phyloP scores from a whole-genome alignment of 352 stramenopile species.

The Pythium rishiriense region DNA sequence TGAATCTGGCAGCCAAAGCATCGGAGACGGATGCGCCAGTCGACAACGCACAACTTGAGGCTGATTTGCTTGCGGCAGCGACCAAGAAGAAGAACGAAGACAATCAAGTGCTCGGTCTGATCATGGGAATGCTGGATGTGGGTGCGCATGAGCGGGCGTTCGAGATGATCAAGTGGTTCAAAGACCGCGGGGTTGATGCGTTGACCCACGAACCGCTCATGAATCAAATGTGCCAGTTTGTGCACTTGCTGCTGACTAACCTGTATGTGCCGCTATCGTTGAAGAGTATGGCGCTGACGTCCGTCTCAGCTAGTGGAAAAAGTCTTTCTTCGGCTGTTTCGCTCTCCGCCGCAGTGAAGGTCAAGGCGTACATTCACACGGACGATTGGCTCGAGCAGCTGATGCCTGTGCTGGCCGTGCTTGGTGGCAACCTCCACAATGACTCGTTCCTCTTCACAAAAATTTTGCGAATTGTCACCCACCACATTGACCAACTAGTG shows the following conservation, averaged over 20 bases:
- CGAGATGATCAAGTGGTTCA: constrained; percentile 83
- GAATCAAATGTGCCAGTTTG: constrained; percentile 60
- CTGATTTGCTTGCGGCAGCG: constrained; percentile 25
- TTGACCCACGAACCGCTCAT: constrained; percentile 63
- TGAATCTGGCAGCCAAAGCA: constrained; percentile 59
- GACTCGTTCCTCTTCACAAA: constrained; percentile 78
- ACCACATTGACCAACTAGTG: constrained; percentile 39
- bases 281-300: constrained; percentile 43
- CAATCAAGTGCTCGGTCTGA: constrained; percentile 84
- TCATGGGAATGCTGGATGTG: constrained; percentile 81
- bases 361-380: constrained; percentile 38
- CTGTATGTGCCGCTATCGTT: constrained; percentile 64
- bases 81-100: constrained; percentile 36
- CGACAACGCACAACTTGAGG: constrained; percentile 31
- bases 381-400: constrained; percentile 52
- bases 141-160: constrained; percentile 62
- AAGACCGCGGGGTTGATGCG: constrained; percentile 60
- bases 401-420: constrained; percentile 61
- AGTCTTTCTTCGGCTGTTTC: neutral
- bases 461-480: constrained; percentile 62
- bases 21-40: constrained; percentile 20
- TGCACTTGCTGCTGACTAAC: constrained; percentile 60
- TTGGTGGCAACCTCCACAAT: constrained; percentile 64
- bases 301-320: neutral
- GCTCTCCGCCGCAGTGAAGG: constrained; percentile 9